Base-by-base conservation (phyloP, 176 grass and related monocot genomes). In the Hordeum marinum region DNA sequence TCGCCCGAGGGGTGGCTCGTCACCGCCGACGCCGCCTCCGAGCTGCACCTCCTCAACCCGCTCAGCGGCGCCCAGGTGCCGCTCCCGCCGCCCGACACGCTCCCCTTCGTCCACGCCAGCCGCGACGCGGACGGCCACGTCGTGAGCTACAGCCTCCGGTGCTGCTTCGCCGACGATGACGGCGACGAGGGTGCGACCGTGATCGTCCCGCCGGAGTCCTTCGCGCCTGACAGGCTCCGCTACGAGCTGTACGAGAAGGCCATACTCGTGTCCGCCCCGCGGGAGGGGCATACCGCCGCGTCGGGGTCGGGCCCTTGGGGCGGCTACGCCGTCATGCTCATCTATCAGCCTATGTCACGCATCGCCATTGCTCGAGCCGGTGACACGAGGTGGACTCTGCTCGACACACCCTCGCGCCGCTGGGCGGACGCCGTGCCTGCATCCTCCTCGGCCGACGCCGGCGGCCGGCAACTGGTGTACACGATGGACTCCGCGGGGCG, bases 191-290 rank as follows among this genome's bases (percentile, higher is more conserved):
- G 21, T 37, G 67, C 67, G n/a, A 59, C 40, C 7, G 8, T 78
- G 62, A 11, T 78, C 52, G 15, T 91, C 17, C 79, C 69, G 35
- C 57, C 76, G 36, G 89, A 91, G 37, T 46, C 64, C 2, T 26
- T 86, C 41, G 68, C 52, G 34, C 54, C 85, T 2, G 88, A 88
- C 50, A 52, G 25, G 79, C 82, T 93, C 46, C 73, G 88, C 21
- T 93, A 45, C 52, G 83, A 90, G 75, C 35, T 90, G 23, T 93
- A 88, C 80, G 86, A 86, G 79, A 93, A 94, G 64, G 89, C 86
- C 39, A 39, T 90, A 68, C 6, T 90, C 82, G 29, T 87, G 41
- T 79, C 88, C 0, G 0, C 76, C 14, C 87, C 83, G 4, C 24
- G 65, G 34, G 15, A 71, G 69, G 8, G 69, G 69, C 11, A 3